Evolutionary conservation across 2,329 filamentous ascomycete species (phyloP).

Genomic region (Colletotrichum sp.): DNA sequence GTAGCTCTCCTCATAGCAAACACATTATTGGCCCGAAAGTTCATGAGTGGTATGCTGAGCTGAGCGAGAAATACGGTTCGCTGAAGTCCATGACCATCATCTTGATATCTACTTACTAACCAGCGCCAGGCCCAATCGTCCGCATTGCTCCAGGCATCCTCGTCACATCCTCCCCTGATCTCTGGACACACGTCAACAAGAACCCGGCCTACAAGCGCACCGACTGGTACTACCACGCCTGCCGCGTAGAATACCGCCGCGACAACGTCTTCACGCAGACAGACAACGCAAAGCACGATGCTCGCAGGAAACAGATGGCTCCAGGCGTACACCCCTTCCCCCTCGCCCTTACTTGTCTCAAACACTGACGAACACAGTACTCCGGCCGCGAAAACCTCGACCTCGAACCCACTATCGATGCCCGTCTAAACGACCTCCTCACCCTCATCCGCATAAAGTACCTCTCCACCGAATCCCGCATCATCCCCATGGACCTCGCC

Average conservation of each 20-base stretch:
- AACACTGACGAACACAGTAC: slow-evolving; percentile 45
- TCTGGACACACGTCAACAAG: slow-evolving; percentile 48
- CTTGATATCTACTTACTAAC: not conserved
- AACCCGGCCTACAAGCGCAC: slow-evolving; percentile 45
- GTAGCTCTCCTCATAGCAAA: slow-evolving; percentile 27
- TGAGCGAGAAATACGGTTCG: slow-evolving; percentile 32
- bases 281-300: slow-evolving; percentile 51
- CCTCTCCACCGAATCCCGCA: slow-evolving; percentile 31
- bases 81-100: slow-evolving; percentile 18
- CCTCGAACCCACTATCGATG: slow-evolving; percentile 55
- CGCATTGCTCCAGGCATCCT: slow-evolving; percentile 50
- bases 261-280: slow-evolving; percentile 60
- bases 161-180: slow-evolving; percentile 52
- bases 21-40: slow-evolving; percentile 25
- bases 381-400: slow-evolving; percentile 59
- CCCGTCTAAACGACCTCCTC: slow-evolving; percentile 49
- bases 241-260: slow-evolving; percentile 51
- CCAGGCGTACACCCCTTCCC: slow-evolving; percentile 48
- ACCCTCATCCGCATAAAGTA: slow-evolving; percentile 50
- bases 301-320: slow-evolving; percentile 53
- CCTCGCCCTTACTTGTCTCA: no score
- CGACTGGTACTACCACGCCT: slow-evolving; percentile 49
- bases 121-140: slow-evolving; percentile 32
- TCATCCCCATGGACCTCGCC: slow-evolving; percentile 49
- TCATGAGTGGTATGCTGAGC: slow-evolving; percentile 30